Base-by-base conservation (phyloP, 495 filamentous ascomycete genomes). In the Pseudevernia furfuracea region DNA sequence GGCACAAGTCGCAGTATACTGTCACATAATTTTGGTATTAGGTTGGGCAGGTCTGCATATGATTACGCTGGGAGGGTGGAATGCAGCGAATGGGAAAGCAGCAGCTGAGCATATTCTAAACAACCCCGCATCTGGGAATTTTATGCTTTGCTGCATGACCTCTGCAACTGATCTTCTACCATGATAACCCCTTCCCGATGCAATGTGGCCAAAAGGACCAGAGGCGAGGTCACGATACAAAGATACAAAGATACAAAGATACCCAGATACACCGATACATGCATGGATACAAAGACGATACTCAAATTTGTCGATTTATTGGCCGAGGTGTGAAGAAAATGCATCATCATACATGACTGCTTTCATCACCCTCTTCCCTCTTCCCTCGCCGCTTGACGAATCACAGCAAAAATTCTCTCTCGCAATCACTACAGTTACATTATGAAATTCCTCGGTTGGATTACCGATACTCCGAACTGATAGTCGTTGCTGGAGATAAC, bases 41-140 rank as follows among this genome's bases (percentile, higher is more conserved):
- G 62, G 43, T 64, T 64, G 62, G 62, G 62, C 56, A 64, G 38
- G 48, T 57, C 41, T 64, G 62, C 62, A 64, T 49, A 17, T 52
- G 48, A 52, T 17, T 30, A 52, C 48, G 1, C 4, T 5, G 10
- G 2, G 21, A 46, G 21, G 46, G 17, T 30, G 48, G 32, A 46
- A 48, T 34, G 62, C 25, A 41, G 36, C 37, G 36, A 59, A 59
- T 39, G 0, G 36, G 23, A 1, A 59, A 49, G 55, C 6, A 59
- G 11, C 43, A 64, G 55, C 34, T 38, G 49, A 53, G 49, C 49
- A 30, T 41, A 6, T 55, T 34, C 0, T 25, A 6, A 19, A 15
- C 4, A 55, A 55, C 52, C 52, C 52, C 52, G 52, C 52, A 55
- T 53, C 53, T 43, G 25, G 49, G 8, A 25, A n/a, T 21, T 48